Base-by-base conservation (phyloP, 305 asterid species). In the Fraxinus greggii region DNA sequence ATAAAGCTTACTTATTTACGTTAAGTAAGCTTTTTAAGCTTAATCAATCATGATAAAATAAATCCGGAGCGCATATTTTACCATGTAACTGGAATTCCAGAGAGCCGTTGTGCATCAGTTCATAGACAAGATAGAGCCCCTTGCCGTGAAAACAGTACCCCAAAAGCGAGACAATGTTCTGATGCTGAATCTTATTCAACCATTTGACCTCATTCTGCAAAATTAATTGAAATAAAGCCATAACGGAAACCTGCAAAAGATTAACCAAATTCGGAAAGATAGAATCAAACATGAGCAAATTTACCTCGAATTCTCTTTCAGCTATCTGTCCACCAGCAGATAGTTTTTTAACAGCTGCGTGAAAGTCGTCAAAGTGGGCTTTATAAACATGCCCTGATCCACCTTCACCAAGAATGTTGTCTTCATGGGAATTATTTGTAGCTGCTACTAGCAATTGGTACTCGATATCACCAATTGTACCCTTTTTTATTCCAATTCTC, bases 191-290 rank as follows among this genome's bases (percentile, higher is more conserved):
- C 90, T 89, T 93, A 78, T 94, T 88, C 93, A 91, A 82, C 74
- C 90, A 84, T 26, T 88, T 91, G n/a, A 94, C 87, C 92, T 94
- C 97, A 80, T 91, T 94, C 99, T 94, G 95, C 90, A 89, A 86
- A 56, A 78, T 32, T 29, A 73, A 70, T 72, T 4, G n/a, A 81
- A 7, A 63, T 48, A 72, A 32, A 86, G 79, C 83, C 83, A 82
- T 24, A 72, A 81, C n/a, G 7, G 78, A 70, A 31, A 82, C 74
- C 33, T 0, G 67, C 35, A 59, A 26, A 61, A 73, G 7, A 24
- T 69, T 6, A 24, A 78, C 82, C 29, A 8, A 24, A 48, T 8
- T 15, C 33, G 61, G 38, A 79, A 32, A 23, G 73, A 70, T 5
- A 38, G 17, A 63, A 45, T 15, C 54, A 78, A 69, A 78, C 9